phyloP scores from a whole-genome alignment of 1,284 basidiomycete species.

The Heterobasidion irregulare region DNA sequence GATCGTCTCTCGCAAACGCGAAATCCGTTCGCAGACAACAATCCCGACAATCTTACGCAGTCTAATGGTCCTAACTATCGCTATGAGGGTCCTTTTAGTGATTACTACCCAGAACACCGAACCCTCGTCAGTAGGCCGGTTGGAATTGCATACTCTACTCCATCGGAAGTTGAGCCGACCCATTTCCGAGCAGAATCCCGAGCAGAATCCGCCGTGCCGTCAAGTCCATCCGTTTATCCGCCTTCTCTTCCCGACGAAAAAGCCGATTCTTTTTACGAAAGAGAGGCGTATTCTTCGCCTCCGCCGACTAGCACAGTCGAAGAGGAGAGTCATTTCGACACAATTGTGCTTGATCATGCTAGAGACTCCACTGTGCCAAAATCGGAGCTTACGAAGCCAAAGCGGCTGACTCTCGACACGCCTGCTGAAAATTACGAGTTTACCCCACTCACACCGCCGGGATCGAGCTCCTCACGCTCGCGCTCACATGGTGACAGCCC shows the following conservation, averaged over 20 bases:
- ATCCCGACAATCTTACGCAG: background rate
- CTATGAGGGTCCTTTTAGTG: constrained; percentile 16
- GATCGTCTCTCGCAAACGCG: background rate
- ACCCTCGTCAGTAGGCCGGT: background rate
- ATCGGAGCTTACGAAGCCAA: background rate
- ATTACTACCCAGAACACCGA: constrained; percentile 6
- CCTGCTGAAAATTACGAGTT: constrained; percentile 8
- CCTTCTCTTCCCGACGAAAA: constrained; percentile 34
- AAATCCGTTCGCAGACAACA: background rate
- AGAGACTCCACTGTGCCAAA: background rate
- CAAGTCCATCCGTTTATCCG: constrained; percentile 54
- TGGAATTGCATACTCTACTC: background rate
- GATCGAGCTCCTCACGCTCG: constrained; percentile 27
- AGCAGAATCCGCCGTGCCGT: constrained; percentile 20
- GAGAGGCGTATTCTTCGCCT: constrained; percentile 8
- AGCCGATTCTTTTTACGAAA: constrained; percentile 18
- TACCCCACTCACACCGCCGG: constrained; percentile 31
- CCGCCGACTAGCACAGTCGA: constrained; percentile 27
- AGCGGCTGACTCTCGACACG: background rate
- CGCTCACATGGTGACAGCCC: constrained; percentile 7
- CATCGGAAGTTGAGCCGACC: background rate
- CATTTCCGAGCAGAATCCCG: background rate
- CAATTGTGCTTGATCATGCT: background rate
- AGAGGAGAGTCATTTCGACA: constrained; percentile 7
- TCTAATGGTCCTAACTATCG: background rate